These are phyloP conservation scores for Pugionium cornutum DNA, from an alignment of 345 rosid genomes.

Conservation along the genomic window DNA sequence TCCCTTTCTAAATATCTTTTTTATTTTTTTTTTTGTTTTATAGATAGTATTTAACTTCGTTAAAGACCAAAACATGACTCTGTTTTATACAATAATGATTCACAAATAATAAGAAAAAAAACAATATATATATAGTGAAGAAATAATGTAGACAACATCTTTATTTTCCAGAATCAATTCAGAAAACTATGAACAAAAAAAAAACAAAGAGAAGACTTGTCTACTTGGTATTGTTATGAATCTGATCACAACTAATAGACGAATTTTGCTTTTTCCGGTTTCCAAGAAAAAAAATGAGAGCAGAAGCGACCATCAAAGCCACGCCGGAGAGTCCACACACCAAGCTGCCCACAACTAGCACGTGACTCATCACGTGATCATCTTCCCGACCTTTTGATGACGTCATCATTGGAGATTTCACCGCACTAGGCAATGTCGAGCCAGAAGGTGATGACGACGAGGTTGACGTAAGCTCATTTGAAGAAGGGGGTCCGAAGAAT, in stretches of 20 bases:
- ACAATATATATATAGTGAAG: not conserved
- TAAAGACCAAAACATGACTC: not conserved
- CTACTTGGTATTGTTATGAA: constrained; percentile 25
- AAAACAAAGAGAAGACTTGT: not conserved
- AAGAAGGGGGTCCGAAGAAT: constrained; percentile 50
- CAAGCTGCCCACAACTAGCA: constrained; percentile 36
- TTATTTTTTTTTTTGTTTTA: no score
- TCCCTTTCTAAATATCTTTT: no score
- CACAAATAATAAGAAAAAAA: not conserved
- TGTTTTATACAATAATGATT: not conserved
- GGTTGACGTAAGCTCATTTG: constrained; percentile 10
- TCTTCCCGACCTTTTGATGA: not conserved
- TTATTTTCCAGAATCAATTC: constrained; percentile 5
- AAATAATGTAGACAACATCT: not conserved
- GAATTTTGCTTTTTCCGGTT: constrained; percentile 20
- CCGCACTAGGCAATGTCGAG: constrained; percentile 37
- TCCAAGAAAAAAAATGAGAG: constrained; percentile 31
- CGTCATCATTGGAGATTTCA: constrained; percentile 28
- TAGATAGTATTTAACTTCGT: no score
- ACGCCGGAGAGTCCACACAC: constrained; percentile 38
- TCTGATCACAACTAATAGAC: not conserved
- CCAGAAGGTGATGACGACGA: constrained; percentile 13
- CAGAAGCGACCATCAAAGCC: constrained; percentile 40
- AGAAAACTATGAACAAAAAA: not conserved
- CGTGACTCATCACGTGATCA: constrained; percentile 33